Evolutionary conservation across 306 rosid species (phyloP), one percentile per base, ranked within the genome.

Genomic region (Prunus mira): DNA sequence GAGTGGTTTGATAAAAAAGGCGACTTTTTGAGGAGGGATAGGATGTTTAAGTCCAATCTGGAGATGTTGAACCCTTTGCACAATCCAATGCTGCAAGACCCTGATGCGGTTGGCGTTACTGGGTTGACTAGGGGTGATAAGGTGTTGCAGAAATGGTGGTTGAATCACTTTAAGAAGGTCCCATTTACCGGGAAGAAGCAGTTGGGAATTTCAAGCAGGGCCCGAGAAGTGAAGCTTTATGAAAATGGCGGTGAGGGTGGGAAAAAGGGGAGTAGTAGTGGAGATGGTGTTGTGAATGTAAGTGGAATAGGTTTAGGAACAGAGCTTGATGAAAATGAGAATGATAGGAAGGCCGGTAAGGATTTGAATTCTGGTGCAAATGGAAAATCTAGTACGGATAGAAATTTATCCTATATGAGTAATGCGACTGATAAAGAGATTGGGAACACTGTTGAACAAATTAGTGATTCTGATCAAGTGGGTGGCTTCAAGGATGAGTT

Each of bases 1-100:
- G 90, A 90, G 7, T 92, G 97, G 98, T 95, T 95, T 45, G 97
- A 92, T 4, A 95, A 90, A 64, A 95, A 95, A 71, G 76, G 86
- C 58, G 83, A 82, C 1, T 89, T 90, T 56, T 61, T 95, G 71
- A 82, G 89, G 82, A 84, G 87, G 76, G 95, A 95, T 49, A 83
- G 77, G 82, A 92, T 92, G 97, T 90, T 95, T 25, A 89, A 79
- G 86, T 90, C 97, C 6, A 82, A 85, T 80, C 82, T 87, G 58
- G 97, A 86, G 79, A 72, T 54, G 24, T 13, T 95, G 55, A 93
- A 92, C 57, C 98, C 97, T 0, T 9, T 83, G 75, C 73, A 81
- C 41, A 95, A 92, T 65, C 90, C 93, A 5, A 38, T 95, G 75
- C 87, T 95, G 55, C 97, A 89, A 67, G 99, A 95, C 80, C 97